These are phyloP conservation scores for Penicillium thymicola DNA, from an alignment of 2,329 filamentous ascomycete species.

Conservation along the genomic window DNA sequence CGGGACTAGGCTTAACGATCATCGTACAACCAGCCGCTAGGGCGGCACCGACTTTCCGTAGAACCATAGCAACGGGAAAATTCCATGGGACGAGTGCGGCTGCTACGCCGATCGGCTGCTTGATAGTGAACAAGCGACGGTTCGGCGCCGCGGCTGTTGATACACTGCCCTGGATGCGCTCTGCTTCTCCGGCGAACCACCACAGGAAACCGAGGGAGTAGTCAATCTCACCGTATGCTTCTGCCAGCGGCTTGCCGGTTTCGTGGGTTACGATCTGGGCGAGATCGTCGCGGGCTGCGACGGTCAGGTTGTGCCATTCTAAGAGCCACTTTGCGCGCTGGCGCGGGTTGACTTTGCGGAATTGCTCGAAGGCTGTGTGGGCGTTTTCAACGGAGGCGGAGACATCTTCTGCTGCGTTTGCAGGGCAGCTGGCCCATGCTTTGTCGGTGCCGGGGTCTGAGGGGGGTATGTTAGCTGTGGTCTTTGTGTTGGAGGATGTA, in stretches of 20 bases:
- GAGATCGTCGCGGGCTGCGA: conserved; percentile 60
- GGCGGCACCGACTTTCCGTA: conserved; percentile 65
- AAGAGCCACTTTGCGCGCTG: conserved; percentile 60
- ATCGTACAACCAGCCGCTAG: conserved; percentile 71
- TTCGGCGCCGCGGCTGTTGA: conserved; percentile 59
- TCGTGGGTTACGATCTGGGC: conserved; percentile 62
- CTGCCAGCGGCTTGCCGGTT: conserved; percentile 56
- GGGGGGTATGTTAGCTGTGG: neutral
- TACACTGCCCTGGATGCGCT: conserved; percentile 61
- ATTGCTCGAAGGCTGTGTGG: conserved; percentile 59
- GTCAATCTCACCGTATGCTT: conserved; percentile 55
- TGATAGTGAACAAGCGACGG: conserved; percentile 66
- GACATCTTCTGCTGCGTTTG: conserved; percentile 57
- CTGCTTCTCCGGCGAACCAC: conserved; percentile 61
- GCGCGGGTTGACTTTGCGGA: conserved; percentile 58
- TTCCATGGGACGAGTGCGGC: conserved; percentile 72
- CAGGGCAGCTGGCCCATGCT: conserved; percentile 51
- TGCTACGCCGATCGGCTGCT: conserved; percentile 68
- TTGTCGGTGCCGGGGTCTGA: conserved; percentile 52
- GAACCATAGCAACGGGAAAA: conserved; percentile 65
- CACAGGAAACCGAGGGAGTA: conserved; percentile 54
- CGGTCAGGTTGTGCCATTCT: conserved; percentile 64
- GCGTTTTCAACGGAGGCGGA: conserved; percentile 58
- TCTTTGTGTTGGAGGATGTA: neutral
- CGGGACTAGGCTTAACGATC: conserved; percentile 69